A percentile compares a stretch with the other conserved stretches of the same genome.
Conservation (phyloP, 2,329 filamentous ascomycete genomes). For the Calonectria hawksworthii region DNA sequence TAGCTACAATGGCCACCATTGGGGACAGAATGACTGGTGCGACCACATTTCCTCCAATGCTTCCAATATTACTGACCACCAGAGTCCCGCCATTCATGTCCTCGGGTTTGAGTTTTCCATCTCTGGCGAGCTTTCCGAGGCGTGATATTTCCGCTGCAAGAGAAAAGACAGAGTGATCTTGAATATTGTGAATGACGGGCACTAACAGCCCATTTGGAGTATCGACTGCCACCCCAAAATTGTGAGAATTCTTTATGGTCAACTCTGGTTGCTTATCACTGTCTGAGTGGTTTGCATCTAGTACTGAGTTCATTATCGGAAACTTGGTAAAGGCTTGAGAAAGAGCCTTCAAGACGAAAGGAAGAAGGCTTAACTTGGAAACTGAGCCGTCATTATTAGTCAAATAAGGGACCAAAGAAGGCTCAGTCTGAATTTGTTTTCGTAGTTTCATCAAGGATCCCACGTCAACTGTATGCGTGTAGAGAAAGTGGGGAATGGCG, state of each 20-base stretch:
- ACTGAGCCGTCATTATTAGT: not conserved
- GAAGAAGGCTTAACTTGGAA: not conserved
- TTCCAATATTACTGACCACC: constrained; percentile 22
- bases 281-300: not conserved
- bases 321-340: constrained; percentile 5
- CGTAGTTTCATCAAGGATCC: constrained; percentile 2
- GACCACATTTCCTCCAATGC: constrained; percentile 13
- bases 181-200: constrained; percentile 24
- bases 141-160: constrained; percentile 10
- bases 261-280: not conserved
- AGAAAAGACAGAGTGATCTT: constrained; percentile 16
- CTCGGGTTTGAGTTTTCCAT: not conserved
- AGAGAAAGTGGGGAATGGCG: constrained; percentile 27
- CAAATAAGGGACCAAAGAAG: not conserved
- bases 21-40: constrained; percentile 15
- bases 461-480: constrained; percentile 25
- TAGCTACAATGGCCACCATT: not conserved
- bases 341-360: constrained; percentile 27
- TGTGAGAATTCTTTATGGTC: constrained; percentile 10
- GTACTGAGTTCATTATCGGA: constrained; percentile 14
- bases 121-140: not conserved
- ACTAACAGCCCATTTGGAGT: constrained; percentile 25
- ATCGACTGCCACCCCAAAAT: constrained; percentile 28
- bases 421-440: not conserved
- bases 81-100: constrained; percentile 17